phyloP scores from a whole-genome alignment of 2,329 filamentous ascomycete genomes.

The Colletotrichum echinochloae region DNA sequence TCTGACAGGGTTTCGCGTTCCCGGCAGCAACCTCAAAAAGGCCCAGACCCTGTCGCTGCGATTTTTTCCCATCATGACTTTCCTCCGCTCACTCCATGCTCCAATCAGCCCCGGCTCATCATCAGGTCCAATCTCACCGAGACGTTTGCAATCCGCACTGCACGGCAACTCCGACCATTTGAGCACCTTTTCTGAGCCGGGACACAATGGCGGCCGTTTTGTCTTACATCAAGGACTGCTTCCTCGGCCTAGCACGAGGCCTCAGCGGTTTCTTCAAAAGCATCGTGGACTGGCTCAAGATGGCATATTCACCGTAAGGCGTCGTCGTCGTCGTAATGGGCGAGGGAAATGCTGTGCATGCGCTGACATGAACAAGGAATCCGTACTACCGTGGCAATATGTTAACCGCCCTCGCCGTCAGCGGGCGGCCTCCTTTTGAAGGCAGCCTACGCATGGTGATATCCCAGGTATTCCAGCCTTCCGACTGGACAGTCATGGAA shows the following conservation, averaged over 20 bases:
- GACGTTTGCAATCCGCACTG: neutral
- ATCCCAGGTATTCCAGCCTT: conserved; percentile 26
- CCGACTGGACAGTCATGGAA: conserved; percentile 30
- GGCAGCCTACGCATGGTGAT: conserved; percentile 27
- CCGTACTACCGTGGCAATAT: conserved; percentile 36
- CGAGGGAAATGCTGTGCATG: neutral
- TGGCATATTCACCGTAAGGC: conserved; percentile 32
- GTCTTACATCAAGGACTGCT: neutral
- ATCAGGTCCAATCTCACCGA: neutral
- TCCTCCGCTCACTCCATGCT: neutral
- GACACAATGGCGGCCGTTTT: conserved; percentile 16
- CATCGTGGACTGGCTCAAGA: conserved; percentile 25
- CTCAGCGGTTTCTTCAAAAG: conserved; percentile 9
- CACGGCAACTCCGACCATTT: neutral
- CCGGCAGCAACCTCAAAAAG: conserved; percentile 3
- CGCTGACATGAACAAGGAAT: conserved; percentile 4
- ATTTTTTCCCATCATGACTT: conserved; percentile 20
- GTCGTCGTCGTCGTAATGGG: neutral
- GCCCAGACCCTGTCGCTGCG: conserved; percentile 5
- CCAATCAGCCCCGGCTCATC: neutral
- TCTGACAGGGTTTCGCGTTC: neutral
- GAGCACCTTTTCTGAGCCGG: neutral
- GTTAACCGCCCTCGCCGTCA: conserved; percentile 10
- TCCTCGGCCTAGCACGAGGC: conserved; percentile 6
- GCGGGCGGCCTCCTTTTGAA: conserved; percentile 15